Evolutionary conservation across 495 filamentous ascomycete genomes (phyloP).

Genomic region (Penicillium pancosmium): DNA sequence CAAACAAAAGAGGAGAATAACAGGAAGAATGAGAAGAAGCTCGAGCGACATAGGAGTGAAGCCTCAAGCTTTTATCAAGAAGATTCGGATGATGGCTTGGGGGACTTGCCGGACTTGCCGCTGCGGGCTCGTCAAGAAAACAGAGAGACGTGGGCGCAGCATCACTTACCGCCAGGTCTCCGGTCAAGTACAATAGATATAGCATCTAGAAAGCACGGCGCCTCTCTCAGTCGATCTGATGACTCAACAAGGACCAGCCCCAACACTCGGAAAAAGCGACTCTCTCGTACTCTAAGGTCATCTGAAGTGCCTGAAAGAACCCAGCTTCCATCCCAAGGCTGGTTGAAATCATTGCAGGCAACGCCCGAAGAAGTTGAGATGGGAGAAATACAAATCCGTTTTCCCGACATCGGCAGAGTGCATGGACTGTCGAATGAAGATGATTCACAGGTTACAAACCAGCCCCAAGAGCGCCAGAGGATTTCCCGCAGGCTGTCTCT

Average conservation of each 20-base stretch:
- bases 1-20: neutral
- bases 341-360: neutral
- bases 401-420: neutral
- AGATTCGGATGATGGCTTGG: neutral
- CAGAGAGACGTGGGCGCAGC: constrained; percentile 17
- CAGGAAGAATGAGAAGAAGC: neutral
- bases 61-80: neutral
- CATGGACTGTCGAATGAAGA: constrained; percentile 13
- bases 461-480: neutral
- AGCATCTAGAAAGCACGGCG: neutral
- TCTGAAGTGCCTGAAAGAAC: neutral
- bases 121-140: constrained; percentile 2
- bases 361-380: neutral
- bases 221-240: neutral
- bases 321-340: constrained; percentile 1
- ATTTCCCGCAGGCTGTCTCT: neutral
- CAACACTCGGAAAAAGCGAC: neutral
- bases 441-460: constrained; percentile 4
- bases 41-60: neutral
- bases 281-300: neutral
- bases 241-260: neutral
- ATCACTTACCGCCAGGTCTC: constrained; percentile 20
- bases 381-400: neutral
- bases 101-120: constrained; percentile 6
- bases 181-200: constrained; percentile 16